phyloP scores from a whole-genome alignment of 371 early-diverging fungal genomes.

The Mucor sp. region DNA sequence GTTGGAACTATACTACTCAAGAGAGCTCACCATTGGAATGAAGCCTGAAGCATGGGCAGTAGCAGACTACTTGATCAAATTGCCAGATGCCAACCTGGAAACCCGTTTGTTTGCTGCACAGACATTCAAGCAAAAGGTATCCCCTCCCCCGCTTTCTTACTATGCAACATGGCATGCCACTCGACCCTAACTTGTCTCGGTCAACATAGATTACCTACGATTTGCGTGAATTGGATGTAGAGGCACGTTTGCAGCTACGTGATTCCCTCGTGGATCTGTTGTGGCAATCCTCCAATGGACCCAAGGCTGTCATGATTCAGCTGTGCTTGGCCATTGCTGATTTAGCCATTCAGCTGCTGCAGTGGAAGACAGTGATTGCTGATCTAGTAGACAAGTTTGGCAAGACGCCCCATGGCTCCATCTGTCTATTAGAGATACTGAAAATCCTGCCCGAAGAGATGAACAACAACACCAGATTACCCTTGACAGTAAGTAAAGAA shows the following conservation, averaged over 20 bases:
- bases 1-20: background rate
- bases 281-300: slow-evolving; percentile 45
- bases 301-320: slow-evolving; percentile 74
- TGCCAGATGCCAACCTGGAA: slow-evolving; percentile 58
- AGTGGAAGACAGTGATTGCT: slow-evolving; percentile 82
- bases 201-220: slow-evolving; percentile 73
- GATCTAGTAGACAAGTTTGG: slow-evolving; percentile 69
- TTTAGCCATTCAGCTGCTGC: slow-evolving; percentile 79
- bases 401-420: slow-evolving; percentile 34
- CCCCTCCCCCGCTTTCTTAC: no score
- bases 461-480: slow-evolving; percentile 63
- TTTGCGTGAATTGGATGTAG: slow-evolving; percentile 70
- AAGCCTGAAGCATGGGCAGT: slow-evolving; percentile 88
- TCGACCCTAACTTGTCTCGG: background rate
- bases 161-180: background rate
- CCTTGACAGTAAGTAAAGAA: slow-evolving; percentile 52
- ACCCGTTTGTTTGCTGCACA: slow-evolving; percentile 90
- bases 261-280: slow-evolving; percentile 78
- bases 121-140: slow-evolving; percentile 91
- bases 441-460: slow-evolving; percentile 90
- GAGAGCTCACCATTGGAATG: background rate
- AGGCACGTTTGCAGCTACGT: slow-evolving; percentile 69
- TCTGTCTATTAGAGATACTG: slow-evolving; percentile 78
- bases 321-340: slow-evolving; percentile 86
- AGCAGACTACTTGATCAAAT: slow-evolving; percentile 72